Base-by-base conservation (phyloP, 2,329 filamentous ascomycete genomes). In the Diaporthe vexans region DNA sequence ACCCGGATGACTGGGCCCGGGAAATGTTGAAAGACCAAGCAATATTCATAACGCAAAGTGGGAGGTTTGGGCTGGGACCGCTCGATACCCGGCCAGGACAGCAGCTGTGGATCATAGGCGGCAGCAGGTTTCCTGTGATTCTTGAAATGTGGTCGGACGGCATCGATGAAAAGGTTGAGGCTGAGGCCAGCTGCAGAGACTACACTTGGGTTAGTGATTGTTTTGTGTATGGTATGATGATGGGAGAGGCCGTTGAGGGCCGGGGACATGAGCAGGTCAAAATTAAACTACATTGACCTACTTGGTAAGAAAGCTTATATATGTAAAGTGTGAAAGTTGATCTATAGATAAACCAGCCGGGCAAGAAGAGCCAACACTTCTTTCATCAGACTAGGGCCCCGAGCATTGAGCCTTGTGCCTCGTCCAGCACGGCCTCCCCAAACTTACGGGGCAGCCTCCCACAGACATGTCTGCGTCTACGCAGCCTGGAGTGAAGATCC, bases 151-250 rank as follows among this genome's bases (percentile, higher is more conserved):
- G 33, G 35, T 7, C n/a, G 6, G 3, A 15, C 6, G 21, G 13
- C 57, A 9, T 1, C 35, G 17, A 13, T 19, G 35, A 13, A 2
- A 15, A 40, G n/a, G 2, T 24, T 9, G 11, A 3, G 13, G 35
- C 40, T 3, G 35, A 40, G 9, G 10, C 2, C 37, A 26, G 21
- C 35, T 40, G 57, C n/a, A 40, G 35, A 2, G 35, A 59, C 57
- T 40, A 26, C 35, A 59, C 35, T 1, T 59, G 57, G 57, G 57
- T 59, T 11, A 59, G 57, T 24, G 57, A 59, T 1, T 59, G 57
- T 3, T 59, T 59, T 24, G 35, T 59, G 33, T 59, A 59, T 3
- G 57, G 57, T 26, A 59, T 59, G 13, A 59, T 59, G 57, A 59
- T 24, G n/a, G 57, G 57, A 19, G 57, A 59, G 35, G 57, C 13